A percentile compares a stretch with the other conserved stretches of the same genome.
phyloP scores from a whole-genome alignment of 805 yeast species.

The Myxozyma vanderwaltii region DNA sequence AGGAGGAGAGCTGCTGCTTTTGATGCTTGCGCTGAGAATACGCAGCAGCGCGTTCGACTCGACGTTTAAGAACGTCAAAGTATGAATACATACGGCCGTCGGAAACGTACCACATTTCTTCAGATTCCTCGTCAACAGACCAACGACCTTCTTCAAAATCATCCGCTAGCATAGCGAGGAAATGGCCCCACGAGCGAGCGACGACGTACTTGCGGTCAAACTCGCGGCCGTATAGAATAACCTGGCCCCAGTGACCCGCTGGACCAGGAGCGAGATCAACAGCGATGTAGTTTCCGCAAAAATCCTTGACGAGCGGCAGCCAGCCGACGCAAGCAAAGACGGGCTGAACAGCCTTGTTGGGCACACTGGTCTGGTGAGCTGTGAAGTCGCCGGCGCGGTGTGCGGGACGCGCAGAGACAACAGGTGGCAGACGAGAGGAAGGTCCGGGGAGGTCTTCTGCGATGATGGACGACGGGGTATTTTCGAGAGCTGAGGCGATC shows the following conservation, averaged over 20 bases:
- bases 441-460: constrained; percentile 23
- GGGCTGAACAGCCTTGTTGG: constrained; percentile 70
- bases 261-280: constrained; percentile 84
- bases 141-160: constrained; percentile 86
- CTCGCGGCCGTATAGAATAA: constrained; percentile 90
- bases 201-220: constrained; percentile 86
- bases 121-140: constrained; percentile 64
- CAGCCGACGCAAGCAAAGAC: constrained; percentile 87
- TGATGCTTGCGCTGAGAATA: constrained; percentile 1
- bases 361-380: constrained; percentile 62
- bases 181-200: constrained; percentile 88
- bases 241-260: constrained; percentile 83
- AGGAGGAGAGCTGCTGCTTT: background rate
- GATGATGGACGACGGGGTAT: constrained; percentile 2
- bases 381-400: constrained; percentile 39
- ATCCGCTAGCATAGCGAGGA: constrained; percentile 76
- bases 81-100: constrained; percentile 74
- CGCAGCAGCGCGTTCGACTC: constrained; percentile 42
- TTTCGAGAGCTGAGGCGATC: constrained; percentile 48
- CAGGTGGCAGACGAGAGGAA: constrained; percentile 20
- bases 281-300: constrained; percentile 88
- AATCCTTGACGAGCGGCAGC: constrained; percentile 90
- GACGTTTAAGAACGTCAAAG: constrained; percentile 57
- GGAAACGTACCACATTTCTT: constrained; percentile 52
- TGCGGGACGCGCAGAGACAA: constrained; percentile 24